Base-by-base conservation (phyloP, 2,329 filamentous ascomycete genomes). In the Furcasterigmium furcatum region DNA sequence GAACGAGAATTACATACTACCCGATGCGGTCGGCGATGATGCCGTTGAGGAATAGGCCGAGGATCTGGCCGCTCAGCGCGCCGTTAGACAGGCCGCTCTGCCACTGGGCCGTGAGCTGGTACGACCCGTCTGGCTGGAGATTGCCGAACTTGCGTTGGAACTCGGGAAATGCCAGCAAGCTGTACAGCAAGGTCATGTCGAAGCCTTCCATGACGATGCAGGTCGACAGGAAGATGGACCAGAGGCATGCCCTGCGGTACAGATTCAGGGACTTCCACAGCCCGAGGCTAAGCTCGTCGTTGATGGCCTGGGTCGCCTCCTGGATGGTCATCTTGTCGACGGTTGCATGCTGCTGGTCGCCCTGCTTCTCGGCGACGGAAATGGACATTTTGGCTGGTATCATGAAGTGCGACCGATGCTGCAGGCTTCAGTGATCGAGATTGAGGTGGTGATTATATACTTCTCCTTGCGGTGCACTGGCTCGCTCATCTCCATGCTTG, bases 31-130 rank as follows among this genome's bases (percentile, higher is more conserved):
- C 64, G 10, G 71, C 66, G 9, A 77, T 52, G 43, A 64, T 64
- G 4, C 77, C 77, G 46, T 72, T 73, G 19, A 74, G 47, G 10
- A 74, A 59, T 4, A 74, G 63, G 1, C 76, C 77, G 3, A 79
- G 45, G 18, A 80, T 72, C 13, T 68, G 64, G 5, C 76, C 76
- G 9, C 72, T 65, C 14, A 64, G 58, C 0, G 68, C 61, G 2
- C 64, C 73, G 30, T 73, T 73, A 21, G 62, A 61, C 1, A 80
- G 58, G 0, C 66, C 73, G 5, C 72, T 66, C 53, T 79, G 75
- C 77, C 77, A 80, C 3, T 67, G 53, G 2, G 72, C 68, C 5
- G 68, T 67, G 48, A 81, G 66, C 52, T 9, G 8, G 30, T 76
- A 67, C 36, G 72, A 72, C 4, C 63, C 63, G 19, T 69, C 54